Base-by-base conservation (phyloP, 2,329 filamentous ascomycete genomes). In the Cordyceps javanica region DNA sequence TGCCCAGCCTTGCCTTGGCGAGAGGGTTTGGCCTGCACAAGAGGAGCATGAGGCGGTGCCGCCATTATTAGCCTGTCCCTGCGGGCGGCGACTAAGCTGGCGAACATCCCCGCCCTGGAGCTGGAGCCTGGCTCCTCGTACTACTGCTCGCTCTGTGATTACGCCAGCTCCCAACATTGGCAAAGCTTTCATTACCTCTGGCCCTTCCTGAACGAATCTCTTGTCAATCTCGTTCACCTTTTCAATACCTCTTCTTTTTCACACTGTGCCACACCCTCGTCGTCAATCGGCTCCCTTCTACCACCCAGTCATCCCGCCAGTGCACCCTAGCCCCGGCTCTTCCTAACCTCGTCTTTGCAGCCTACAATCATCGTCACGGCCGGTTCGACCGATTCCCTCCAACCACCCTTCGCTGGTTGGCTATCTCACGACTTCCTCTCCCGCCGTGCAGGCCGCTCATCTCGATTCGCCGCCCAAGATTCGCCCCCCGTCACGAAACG, bases 351-450 rank as follows among this genome's bases (percentile, higher is more conserved):
- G 48, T 45, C 54, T 48, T 42, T 32, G 46, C 60, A 56, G 52
- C 23, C 57, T 49, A 23, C 56, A 26, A 14, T 57, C 57, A 46
- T 21, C 28, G 34, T 55, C 48, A 32, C 61, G 45, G 48, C 59
- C 55, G 16, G 57, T 59, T 56, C 72, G 73, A 62, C 81, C 81
- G 60, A 75, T 77, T 55, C 71, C 81, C 55, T 82, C 81, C 44
- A 75, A 80, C 28, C 82, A 84, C 69, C 81, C 84, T 55, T 87
- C 87, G 34, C 85, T 88, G 65, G 78, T 82, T 66, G 85, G 83
- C 61, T 84, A 88, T 69, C 75, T 88, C 60, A 89, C 87, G 50
- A 83, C 84, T 34, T 88, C 86, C 30, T 89, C 87, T 23, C 83
- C 87, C 32, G 72, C 87, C 59, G 80, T 89, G 52, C 84, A 86